Percentiles rank a stretch among this genome's conserved stretches.
Conservation (phyloP, 441 rosid species). For the Hura crepitans region DNA sequence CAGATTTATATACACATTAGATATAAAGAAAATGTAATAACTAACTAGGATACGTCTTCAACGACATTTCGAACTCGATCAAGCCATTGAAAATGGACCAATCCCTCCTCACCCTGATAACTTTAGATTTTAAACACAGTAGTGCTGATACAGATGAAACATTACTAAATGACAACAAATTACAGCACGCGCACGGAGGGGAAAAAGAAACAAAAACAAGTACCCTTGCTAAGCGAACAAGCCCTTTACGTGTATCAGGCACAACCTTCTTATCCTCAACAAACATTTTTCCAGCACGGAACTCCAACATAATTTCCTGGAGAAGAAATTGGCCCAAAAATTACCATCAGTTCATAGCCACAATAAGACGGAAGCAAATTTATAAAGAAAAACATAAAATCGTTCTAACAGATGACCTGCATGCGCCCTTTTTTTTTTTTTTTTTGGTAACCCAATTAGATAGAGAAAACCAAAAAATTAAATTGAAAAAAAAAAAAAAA, state of each 20-base stretch:
- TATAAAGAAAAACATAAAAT: neutral
- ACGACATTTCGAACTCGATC: slow-evolving; percentile 61
- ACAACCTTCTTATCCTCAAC: slow-evolving; percentile 73
- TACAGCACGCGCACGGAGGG: neutral
- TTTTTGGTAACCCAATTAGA: too few relatives aligned
- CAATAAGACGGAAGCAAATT: neutral
- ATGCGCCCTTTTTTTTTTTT: neutral
- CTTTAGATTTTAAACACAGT: slow-evolving; percentile 1
- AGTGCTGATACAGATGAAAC: neutral
- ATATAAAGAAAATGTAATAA: neutral
- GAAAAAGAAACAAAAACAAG: slow-evolving; percentile 2
- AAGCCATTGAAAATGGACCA: slow-evolving; percentile 90
- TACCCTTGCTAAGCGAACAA: slow-evolving; percentile 81
- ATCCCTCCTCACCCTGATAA: slow-evolving; percentile 80
- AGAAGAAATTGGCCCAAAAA: neutral
- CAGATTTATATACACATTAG: neutral
- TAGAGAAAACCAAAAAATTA: neutral
- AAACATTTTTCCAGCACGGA: slow-evolving; percentile 94
- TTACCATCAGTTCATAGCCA: neutral
- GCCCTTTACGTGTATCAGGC: slow-evolving; percentile 87
- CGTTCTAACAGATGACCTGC: neutral
- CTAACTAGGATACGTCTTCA: slow-evolving; percentile 77
- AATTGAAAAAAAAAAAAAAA: too few relatives aligned
- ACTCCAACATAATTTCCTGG: slow-evolving; percentile 76
- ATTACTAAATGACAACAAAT: neutral